phyloP scores from a whole-genome alignment of 1,284 basidiomycete genomes.

The Trichosporon ovoides region DNA sequence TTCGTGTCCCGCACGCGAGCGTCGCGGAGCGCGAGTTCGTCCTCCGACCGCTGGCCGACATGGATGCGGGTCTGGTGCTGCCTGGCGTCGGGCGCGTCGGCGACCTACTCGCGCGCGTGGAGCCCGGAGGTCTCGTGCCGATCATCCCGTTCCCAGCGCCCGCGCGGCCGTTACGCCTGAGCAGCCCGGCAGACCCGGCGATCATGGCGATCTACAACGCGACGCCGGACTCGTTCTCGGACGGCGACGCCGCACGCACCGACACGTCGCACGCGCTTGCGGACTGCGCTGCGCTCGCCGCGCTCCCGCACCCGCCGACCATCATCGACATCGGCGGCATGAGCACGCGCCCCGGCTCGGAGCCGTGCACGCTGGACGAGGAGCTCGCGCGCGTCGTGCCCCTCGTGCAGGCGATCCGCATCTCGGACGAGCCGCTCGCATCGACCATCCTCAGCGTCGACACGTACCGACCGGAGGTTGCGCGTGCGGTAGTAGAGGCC shows the following conservation, averaged over 20 bases:
- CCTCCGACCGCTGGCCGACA: slow-evolving; percentile 73
- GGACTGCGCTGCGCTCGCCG: slow-evolving; percentile 22
- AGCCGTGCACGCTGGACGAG: slow-evolving; percentile 63
- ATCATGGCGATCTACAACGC: slow-evolving; percentile 93
- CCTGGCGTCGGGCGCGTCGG: slow-evolving; percentile 56
- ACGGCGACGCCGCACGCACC: slow-evolving; percentile 57
- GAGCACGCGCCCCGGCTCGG: slow-evolving; percentile 74
- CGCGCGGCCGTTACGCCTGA: slow-evolving; percentile 55
- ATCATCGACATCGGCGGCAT: slow-evolving; percentile 93
- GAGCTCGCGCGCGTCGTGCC: slow-evolving; percentile 73
- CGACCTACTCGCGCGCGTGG: slow-evolving; percentile 52
- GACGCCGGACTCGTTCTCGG: slow-evolving; percentile 97
- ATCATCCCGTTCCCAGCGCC: slow-evolving; percentile 41
- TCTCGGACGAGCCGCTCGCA: slow-evolving; percentile 16
- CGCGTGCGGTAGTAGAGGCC: slow-evolving; percentile 66
- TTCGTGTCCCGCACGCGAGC: slow-evolving; percentile 79
- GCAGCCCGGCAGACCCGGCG: slow-evolving; percentile 52
- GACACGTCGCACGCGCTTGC: slow-evolving; percentile 29
- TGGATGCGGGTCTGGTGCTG: slow-evolving; percentile 59
- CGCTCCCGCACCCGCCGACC: slow-evolving; percentile 48
- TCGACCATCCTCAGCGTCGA: slow-evolving; percentile 73
- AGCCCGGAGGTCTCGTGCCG: slow-evolving; percentile 56
- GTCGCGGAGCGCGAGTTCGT: slow-evolving; percentile 86
- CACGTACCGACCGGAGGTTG: slow-evolving; percentile 84
- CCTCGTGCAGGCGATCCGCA: slow-evolving; percentile 53